phyloP scores from a whole-genome alignment of 2,329 filamentous ascomycete species.

The Calonectria pauciramosa region DNA sequence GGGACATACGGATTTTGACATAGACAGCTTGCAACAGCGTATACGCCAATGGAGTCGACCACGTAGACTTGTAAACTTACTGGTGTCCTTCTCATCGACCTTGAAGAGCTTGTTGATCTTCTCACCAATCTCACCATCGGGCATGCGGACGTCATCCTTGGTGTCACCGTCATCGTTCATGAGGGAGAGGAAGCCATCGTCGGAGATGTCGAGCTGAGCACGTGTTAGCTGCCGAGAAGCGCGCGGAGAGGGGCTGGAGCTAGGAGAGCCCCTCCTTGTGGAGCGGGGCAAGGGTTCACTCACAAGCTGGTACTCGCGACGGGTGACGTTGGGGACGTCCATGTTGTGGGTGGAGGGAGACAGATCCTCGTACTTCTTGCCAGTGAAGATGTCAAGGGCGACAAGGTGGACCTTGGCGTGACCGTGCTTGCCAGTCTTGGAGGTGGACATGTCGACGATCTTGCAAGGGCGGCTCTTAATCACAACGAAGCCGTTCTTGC shows the following conservation, averaged over 20 bases:
- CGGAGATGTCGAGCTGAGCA: slow-evolving; percentile 86
- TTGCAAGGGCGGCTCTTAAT: slow-evolving; percentile 99
- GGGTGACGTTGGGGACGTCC: slow-evolving; percentile 95
- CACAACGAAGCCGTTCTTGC: slow-evolving; percentile 98
- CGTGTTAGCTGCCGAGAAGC: slow-evolving; percentile 33
- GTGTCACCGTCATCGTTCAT: slow-evolving; percentile 88
- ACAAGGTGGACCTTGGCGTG: slow-evolving; percentile 99
- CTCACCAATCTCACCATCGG: slow-evolving; percentile 89
- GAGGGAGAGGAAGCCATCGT: slow-evolving; percentile 95
- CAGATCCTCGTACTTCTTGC: slow-evolving; percentile 99
- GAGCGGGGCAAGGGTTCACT: slow-evolving; percentile 60
- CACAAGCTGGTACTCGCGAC: slow-evolving; percentile 94
- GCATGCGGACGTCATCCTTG: slow-evolving; percentile 96
- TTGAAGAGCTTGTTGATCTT: slow-evolving; percentile 87
- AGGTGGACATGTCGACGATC: slow-evolving; percentile 99
- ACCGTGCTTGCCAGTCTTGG: slow-evolving; percentile 99
- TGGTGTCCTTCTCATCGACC: slow-evolving; percentile 90
- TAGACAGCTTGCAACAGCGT: neutral
- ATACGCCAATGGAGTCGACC: neutral
- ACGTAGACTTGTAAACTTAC: slow-evolving; percentile 69
- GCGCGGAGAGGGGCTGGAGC: slow-evolving; percentile 26
- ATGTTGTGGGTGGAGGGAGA: slow-evolving; percentile 98
- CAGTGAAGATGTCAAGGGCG: slow-evolving; percentile 98
- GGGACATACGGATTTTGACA: neutral
- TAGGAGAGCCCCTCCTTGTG: slow-evolving; percentile 34